phyloP scores from a whole-genome alignment of 1,284 basidiomycete species.

The Termitomyces sp. region DNA sequence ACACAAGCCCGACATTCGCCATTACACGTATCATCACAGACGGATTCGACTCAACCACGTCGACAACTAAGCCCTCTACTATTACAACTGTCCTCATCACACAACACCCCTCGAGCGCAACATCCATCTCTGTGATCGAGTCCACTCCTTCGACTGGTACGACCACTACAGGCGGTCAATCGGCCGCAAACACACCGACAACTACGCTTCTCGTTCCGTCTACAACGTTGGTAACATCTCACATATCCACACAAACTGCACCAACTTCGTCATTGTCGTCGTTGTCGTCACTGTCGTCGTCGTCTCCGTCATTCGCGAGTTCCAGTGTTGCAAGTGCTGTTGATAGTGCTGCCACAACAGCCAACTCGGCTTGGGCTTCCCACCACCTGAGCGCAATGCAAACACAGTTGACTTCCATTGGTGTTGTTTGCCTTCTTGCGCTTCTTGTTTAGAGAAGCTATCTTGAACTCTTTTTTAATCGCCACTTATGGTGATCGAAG shows the following conservation, averaged over 20 bases:
- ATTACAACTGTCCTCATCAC: neutral
- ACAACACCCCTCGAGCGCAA: neutral
- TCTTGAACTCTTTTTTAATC: slow-evolving; percentile 2
- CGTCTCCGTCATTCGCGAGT: neutral
- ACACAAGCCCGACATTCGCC: slow-evolving; percentile 34
- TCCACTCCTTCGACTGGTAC: slow-evolving; percentile 28
- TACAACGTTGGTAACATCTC: neutral
- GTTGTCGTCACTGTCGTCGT: neutral
- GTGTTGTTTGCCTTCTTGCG: slow-evolving; percentile 12
- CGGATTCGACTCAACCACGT: slow-evolving; percentile 6
- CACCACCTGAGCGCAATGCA: slow-evolving; percentile 3
- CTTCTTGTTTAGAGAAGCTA: slow-evolving; percentile 10
- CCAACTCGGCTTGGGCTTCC: slow-evolving; percentile 13
- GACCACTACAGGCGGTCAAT: neutral
- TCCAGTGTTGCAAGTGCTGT: neutral
- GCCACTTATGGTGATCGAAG: neutral
- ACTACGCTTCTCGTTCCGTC: neutral
- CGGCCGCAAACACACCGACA: slow-evolving; percentile 17
- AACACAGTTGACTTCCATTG: slow-evolving; percentile 7
- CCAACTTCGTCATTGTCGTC: neutral
- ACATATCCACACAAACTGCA: slow-evolving; percentile 2
- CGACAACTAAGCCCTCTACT: slow-evolving; percentile 14
- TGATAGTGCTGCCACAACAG: slow-evolving; percentile 4
- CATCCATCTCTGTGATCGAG: slow-evolving; percentile 17
- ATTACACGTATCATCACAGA: slow-evolving; percentile 31